Percentiles rank a stretch among this genome's conserved stretches.
Conservation (phyloP, 148 eudicot species). For the Simmondsia chinensis region DNA sequence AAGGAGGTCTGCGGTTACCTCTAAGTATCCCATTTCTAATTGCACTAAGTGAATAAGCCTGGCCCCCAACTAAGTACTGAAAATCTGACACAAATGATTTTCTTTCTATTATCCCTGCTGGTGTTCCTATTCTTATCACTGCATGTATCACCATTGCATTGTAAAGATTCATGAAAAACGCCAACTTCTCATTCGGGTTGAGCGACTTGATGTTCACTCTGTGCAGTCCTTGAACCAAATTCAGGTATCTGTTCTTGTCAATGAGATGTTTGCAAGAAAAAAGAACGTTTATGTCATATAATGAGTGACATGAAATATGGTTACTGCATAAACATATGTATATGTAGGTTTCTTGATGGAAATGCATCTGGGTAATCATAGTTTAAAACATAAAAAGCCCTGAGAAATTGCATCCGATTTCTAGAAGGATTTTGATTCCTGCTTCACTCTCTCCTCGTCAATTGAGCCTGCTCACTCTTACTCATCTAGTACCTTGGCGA, state of each 20-base stretch:
- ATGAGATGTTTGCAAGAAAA: not conserved
- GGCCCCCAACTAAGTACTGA: constrained; percentile 74
- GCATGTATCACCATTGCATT: constrained; percentile 93
- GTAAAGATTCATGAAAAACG: constrained; percentile 76
- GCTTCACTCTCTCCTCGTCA: no score
- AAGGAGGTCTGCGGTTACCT: constrained; percentile 79
- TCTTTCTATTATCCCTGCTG: constrained; percentile 68
- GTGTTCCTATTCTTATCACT: constrained; percentile 66
- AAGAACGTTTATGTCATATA: not conserved
- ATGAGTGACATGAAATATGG: no score
- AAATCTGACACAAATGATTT: constrained; percentile 67
- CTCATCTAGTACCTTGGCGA: no score
- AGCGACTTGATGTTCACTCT: constrained; percentile 51
- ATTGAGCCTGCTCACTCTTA: no score
- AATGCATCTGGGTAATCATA: no score
- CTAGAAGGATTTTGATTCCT: no score
- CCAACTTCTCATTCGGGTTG: constrained; percentile 58
- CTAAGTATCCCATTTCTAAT: constrained; percentile 80
- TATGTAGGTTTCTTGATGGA: no score
- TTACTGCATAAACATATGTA: no score
- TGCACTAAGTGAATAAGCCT: constrained; percentile 54
- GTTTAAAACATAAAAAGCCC: no score
- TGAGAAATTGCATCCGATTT: no score
- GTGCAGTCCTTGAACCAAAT: constrained; percentile 64
- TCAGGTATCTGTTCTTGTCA: constrained; percentile 54